Base-by-base conservation (phyloP, 2,329 filamentous ascomycete species). In the Lachnellula willkommii region DNA sequence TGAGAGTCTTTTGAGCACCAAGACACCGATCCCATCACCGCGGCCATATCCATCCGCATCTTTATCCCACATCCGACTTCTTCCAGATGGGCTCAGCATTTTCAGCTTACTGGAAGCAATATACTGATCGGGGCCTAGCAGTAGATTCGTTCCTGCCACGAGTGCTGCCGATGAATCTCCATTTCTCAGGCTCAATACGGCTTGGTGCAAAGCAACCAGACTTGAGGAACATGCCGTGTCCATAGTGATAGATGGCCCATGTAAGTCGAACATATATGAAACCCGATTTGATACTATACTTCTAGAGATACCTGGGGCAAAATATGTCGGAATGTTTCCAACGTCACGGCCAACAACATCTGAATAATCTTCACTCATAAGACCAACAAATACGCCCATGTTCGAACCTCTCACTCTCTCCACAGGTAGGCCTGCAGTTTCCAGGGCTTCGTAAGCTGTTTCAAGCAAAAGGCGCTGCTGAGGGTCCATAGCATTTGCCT, bases 1-100 rank as follows among this genome's bases (percentile, higher is more conserved):
- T 8, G 71, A 70, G 4, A 87, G 70, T 1, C 75, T 75, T 68
- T 87, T 87, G 47, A 88, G 65, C 4, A 86, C 64, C 1, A 87
- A 68, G 15, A 80, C 75, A 0, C 76, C 81, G 35, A 81, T 73
- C 1, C 83, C 85, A 62, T 88, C 84, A 8, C 62, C 62, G 28
- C 61, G 53, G 26, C 59, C 61, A 48, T 63, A 65, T 8, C 62
- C 62, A 32, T 63, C 53, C 4, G 61, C 59, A 17, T 45, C 54
- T 20, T 39, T 52, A 54, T 63, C 59, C 62, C 61, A 65, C 62
- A 65, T 6, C 80, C 83, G 45, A 81, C 74, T 59, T 7, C 57
- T 53, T 35, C 55, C 53, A 14, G 52, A 47, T 9, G 59, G 55
- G 4, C 57, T 62, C 2, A 64, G 76, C 51, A 77, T 61, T 3